Conservation (phyloP, 345 rosid species). For the Melaleuca quinquenervia region DNA sequence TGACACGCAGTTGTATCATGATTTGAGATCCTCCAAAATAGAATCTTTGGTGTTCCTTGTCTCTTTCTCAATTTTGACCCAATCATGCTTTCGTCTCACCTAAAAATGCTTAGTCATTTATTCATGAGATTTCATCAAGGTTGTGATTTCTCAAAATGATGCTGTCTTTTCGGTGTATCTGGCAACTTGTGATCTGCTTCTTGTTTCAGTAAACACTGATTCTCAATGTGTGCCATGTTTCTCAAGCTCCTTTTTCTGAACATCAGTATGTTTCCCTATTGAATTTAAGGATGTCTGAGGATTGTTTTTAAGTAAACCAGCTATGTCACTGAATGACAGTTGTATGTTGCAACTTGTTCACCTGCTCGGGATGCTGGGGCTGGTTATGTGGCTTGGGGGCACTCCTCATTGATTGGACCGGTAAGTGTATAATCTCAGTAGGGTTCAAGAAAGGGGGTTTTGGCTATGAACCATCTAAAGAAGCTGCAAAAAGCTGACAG, state of each 20-base stretch:
- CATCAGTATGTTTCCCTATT: background rate
- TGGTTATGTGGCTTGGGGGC: constrained; percentile 94
- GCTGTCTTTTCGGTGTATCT: background rate
- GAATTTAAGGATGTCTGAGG: background rate
- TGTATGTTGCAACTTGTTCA: constrained; percentile 90
- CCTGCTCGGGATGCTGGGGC: constrained; percentile 78
- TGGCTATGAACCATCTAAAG: background rate
- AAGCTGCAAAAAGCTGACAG: background rate
- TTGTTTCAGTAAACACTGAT: background rate
- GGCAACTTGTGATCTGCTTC: background rate
- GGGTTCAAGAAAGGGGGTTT: background rate
- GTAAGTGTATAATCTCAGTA: constrained; percentile 26
- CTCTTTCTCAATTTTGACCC: background rate
- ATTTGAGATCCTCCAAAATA: background rate
- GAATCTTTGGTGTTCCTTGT: background rate
- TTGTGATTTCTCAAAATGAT: background rate
- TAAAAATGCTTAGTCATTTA: background rate
- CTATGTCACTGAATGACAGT: constrained; percentile 22
- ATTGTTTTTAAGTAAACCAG: background rate
- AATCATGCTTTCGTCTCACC: background rate
- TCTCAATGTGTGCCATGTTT: background rate
- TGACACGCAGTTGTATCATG: background rate
- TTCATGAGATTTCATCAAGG: background rate
- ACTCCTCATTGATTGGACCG: constrained; percentile 87
- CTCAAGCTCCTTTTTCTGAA: background rate